Evolutionary conservation across 2,329 filamentous ascomycete genomes (phyloP), one percentile per base, ranked within the genome.

Genomic region (Epicoccum nigrum): DNA sequence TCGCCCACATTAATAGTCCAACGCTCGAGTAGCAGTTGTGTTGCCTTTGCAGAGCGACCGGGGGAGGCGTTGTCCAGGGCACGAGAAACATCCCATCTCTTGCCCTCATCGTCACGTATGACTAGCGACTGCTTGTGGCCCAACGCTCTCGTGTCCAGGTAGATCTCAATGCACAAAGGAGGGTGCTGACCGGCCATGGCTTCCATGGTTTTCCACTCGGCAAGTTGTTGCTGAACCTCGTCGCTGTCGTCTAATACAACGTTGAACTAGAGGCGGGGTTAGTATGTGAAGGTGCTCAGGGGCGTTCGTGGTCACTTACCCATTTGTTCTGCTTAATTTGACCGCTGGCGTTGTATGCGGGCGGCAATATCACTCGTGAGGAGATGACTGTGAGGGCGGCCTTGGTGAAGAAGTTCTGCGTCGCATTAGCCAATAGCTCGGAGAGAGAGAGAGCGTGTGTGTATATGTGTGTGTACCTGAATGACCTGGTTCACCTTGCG

Each of bases 211-310:
- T 87, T 93, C 92, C 92, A 99, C 51, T 85, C 81, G 63, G 83
- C 82, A 56, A 97, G 82, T 59, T 94, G 89, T 59, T 95, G 88
- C 65, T 83, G 81, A 68, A 96, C 92, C 54, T 89, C 86, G 68
- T 96, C 90, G 57, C 93, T 93, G 64, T 99, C 94, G 64, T 96
- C 89, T 35, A 96, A 87, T 61, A 96, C 89, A 62, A 97, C 86
- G 78, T 96, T 95, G 76, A 97, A 99, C 94, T 97, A 67, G 0
- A 38, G 9, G 7, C 6, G 3, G 13, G 17, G 54, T 65, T 34
- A 69, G 62, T 32, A 27, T 4, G 15, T 17, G 44, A 23, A 34
- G 19, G 7, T 7, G n/a, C 2, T 17, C 12, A 17, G 32, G 8
- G 15, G 33, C 4, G 17, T 33, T 25, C 34, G 11, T n/a, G 12